These are phyloP conservation scores for Abelmoschus esculentus DNA, from an alignment of 345 rosid species.

Conservation along the genomic window DNA sequence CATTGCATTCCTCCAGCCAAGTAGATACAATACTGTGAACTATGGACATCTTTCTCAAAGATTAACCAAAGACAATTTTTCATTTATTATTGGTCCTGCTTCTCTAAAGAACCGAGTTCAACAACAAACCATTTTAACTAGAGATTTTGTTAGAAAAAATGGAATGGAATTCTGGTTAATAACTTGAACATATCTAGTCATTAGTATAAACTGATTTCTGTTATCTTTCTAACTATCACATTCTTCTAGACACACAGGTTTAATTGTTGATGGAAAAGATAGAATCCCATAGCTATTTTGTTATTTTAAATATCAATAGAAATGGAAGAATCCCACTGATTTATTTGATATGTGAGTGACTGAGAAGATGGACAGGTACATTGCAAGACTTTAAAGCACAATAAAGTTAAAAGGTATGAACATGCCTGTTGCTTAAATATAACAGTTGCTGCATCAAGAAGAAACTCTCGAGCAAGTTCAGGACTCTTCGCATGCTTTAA, in stretches of 20 bases:
- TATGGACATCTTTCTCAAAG: background rate
- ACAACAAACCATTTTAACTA: constrained; percentile 8
- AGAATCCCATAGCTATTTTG: constrained; percentile 1
- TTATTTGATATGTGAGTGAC: background rate
- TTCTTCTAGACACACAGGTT: background rate
- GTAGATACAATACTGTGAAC: background rate
- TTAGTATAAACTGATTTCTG: background rate
- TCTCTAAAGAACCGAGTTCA: background rate
- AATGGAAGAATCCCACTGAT: background rate
- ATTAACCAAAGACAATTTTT: background rate
- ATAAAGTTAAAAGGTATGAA: constrained; percentile 7
- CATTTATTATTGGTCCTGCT: background rate
- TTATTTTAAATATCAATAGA: background rate
- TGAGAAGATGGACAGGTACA: constrained; percentile 6
- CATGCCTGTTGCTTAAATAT: constrained; percentile 94
- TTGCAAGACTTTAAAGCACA: constrained; percentile 12
- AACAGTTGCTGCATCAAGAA: constrained; percentile 89
- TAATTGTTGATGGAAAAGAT: background rate
- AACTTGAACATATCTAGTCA: background rate
- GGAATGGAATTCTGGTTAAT: background rate
- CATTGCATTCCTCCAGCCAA: background rate
- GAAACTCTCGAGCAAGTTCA: constrained; percentile 99
- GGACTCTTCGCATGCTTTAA: constrained; percentile 99
- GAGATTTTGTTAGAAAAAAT: background rate
- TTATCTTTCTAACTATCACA: background rate